Evolutionary conservation across 768 basidiomycete genomes (phyloP).

Genomic region (Gelatoporia subvermispora): DNA sequence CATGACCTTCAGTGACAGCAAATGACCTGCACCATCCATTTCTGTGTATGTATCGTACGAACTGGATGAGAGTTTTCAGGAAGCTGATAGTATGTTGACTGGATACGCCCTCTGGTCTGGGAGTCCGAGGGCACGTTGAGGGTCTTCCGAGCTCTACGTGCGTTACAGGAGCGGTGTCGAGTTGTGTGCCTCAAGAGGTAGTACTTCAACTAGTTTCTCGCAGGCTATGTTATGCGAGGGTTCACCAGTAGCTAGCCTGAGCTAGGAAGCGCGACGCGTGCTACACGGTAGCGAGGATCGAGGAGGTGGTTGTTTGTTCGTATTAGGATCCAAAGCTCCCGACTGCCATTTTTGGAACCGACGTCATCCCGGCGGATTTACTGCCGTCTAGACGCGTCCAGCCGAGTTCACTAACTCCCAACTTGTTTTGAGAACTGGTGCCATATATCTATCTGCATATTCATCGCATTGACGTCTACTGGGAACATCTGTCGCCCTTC

Average conservation of each 20-base stretch:
- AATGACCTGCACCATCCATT: constrained; percentile 56
- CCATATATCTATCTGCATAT: no score
- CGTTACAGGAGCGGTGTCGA: no score
- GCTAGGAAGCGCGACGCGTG: no score
- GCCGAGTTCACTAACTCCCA: neutral
- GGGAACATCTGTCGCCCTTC: no score
- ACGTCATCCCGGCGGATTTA: constrained; percentile 14
- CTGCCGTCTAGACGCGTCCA: neutral
- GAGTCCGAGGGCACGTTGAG: no score
- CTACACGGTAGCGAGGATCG: neutral
- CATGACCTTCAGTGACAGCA: constrained; percentile 82
- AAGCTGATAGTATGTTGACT: neutral
- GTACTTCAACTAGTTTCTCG: no score
- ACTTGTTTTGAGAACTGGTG: no score
- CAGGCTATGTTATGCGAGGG: no score
- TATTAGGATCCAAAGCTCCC: constrained; percentile 20
- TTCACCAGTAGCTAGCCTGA: no score
- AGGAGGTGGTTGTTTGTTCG: constrained; percentile 16
- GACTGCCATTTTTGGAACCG: constrained; percentile 12
- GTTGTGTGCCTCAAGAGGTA: no score
- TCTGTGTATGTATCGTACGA: neutral
- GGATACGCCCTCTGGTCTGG: neutral
- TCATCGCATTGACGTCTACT: no score
- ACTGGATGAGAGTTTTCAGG: neutral
- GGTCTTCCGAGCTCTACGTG: no score